phyloP scores from a whole-genome alignment of 2,329 filamentous ascomycete species.

The Aspergillus pseudoglaucus region DNA sequence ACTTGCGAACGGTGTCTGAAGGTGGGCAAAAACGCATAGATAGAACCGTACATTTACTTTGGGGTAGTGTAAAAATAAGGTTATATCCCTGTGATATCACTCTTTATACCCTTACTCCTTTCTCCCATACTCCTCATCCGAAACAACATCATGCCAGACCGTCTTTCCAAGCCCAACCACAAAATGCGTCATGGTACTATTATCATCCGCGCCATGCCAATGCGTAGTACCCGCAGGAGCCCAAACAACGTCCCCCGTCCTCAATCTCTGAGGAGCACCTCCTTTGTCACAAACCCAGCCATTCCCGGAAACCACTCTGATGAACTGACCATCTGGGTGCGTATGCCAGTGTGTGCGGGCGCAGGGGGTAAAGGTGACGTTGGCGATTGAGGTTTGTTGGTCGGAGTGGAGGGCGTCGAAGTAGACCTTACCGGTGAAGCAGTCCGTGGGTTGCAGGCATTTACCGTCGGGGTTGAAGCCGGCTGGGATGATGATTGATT shows the following conservation, averaged over 20 bases:
- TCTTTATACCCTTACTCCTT: background rate
- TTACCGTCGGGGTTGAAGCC: constrained; percentile 1
- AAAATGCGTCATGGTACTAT: constrained; percentile 35
- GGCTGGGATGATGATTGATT: constrained; percentile 4
- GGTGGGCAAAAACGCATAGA: too few species aligned
- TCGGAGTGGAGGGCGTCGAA: constrained; percentile 21
- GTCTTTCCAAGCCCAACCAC: background rate
- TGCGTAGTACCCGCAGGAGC: constrained; percentile 37
- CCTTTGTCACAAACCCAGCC: constrained; percentile 42
- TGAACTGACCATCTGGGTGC: constrained; percentile 40
- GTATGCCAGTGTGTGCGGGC: constrained; percentile 42
- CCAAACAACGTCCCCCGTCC: constrained; percentile 39
- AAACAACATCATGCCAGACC: background rate
- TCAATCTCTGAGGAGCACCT: constrained; percentile 27
- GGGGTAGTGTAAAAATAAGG: too few species aligned
- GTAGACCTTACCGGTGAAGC: constrained; percentile 28
- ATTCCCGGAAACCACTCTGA: constrained; percentile 34
- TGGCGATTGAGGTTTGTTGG: constrained; percentile 24
- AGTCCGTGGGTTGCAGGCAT: constrained; percentile 7
- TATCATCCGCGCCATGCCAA: constrained; percentile 41
- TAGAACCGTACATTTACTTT: too few species aligned
- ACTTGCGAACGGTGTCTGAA: too few species aligned
- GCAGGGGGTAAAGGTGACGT: constrained; percentile 40
- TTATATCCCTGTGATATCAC: too few species aligned
- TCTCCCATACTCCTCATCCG: background rate